Evolutionary conservation across 495 filamentous ascomycete species (phyloP), one percentile per base, ranked within the genome.

Genomic region (Trichoderma gamsii): DNA sequence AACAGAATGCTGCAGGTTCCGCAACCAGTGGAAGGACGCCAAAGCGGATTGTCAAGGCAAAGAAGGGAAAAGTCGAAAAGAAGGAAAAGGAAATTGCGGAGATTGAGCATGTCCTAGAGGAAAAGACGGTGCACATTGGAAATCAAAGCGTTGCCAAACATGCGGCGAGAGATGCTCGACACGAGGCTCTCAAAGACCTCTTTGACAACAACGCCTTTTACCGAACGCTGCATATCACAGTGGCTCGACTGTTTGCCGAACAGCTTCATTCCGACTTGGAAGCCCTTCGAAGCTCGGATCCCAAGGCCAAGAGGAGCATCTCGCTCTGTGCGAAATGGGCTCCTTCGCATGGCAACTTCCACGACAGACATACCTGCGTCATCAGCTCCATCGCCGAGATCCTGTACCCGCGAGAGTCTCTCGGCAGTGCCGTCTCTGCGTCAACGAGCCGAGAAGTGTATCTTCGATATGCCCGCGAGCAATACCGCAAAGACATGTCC

Each of bases 241-340:
- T 84, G 16, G 80, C 82, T 23, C 77, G 82, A 9, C 75, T 83
- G 12, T 85, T 85, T 70, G 82, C 78, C 11, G 73, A 73, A 8
- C 81, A 83, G 74, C 77, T 85, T 11, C 73, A 72, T 56, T 23
- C 66, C 25, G 82, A 85, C 67, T n/a, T 75, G 7, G 70, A 74
- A 11, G 69, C 75, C 0, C 76, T 83, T 8, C 49, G 71, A 3
- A 70, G 73, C 21, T 70, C 69, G 11, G 72, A 79, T 29, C 70
- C 68, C 65, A 70, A 71, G 66, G 75, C 75, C 7, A 70, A 73
- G 44, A 72, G 71, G 41, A 69, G 69, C 21, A 77, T 85, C 72
- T 80, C 80, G 0, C 74, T 84, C 0, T 80, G 79, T 38, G 80
- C 72, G n/a, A 85, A 85, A 69, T 84, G 82, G 82, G 79, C 81